Conservation (phyloP, 2,329 filamentous ascomycete genomes). For the Coniella vitis region DNA sequence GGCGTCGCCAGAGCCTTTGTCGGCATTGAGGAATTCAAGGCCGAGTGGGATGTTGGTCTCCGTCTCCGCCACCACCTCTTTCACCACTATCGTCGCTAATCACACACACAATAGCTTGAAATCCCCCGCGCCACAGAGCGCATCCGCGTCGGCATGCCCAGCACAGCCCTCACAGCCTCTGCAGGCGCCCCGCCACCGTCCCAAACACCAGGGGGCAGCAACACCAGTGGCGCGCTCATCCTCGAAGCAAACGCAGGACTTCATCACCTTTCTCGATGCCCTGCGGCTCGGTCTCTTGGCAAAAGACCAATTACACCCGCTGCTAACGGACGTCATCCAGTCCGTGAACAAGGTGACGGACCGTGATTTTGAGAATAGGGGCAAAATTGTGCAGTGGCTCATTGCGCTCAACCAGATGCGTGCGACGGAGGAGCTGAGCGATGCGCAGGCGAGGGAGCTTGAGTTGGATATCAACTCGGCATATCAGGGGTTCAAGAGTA, state of each 20-base stretch:
- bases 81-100: background rate
- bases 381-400: conserved; percentile 97
- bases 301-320: conserved; percentile 92
- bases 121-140: conserved; percentile 90
- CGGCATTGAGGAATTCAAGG: conserved; percentile 85
- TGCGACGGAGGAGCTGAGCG: conserved; percentile 81
- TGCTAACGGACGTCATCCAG: conserved; percentile 92
- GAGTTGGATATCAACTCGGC: conserved; percentile 91
- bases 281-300: conserved; percentile 86
- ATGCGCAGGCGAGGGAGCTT: conserved; percentile 81
- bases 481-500: conserved; percentile 88
- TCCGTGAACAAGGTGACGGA: conserved; percentile 96
- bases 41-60: conserved; percentile 74
- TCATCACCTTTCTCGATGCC: conserved; percentile 96
- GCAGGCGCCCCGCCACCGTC: conserved; percentile 38
- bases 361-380: conserved; percentile 87
- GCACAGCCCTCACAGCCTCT: conserved; percentile 61
- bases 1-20: conserved; percentile 82
- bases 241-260: conserved; percentile 92
- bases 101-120: conserved; percentile 68
- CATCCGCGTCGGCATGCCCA: conserved; percentile 85
- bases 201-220: conserved; percentile 24
- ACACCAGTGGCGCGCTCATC: conserved; percentile 61
- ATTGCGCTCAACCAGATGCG: conserved; percentile 98
- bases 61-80: background rate